Evolutionary conservation across 345 rosid species (phyloP).

Genomic region (Rhodomyrtus tomentosa): DNA sequence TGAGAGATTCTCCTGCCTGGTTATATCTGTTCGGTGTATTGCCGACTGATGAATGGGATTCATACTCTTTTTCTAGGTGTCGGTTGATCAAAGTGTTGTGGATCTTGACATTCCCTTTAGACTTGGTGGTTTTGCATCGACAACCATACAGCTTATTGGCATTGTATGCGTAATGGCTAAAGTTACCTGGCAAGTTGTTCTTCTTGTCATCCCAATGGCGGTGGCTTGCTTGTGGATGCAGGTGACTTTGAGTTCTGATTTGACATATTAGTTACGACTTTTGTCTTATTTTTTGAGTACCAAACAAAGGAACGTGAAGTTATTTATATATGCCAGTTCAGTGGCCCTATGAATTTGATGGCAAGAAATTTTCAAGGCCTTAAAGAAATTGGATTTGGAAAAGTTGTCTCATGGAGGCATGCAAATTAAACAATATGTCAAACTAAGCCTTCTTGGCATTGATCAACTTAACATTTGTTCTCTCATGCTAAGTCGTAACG

Average conservation of each 20-base stretch:
- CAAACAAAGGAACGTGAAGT: not conserved
- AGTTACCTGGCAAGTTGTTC: constrained; percentile 98
- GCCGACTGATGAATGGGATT: not conserved
- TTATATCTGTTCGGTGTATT: not conserved
- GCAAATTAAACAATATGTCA: not conserved
- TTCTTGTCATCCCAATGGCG: constrained; percentile 94
- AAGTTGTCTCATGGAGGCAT: not conserved
- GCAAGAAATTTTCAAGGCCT: not conserved
- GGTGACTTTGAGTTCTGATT: constrained; percentile 26
- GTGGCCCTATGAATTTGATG: not conserved
- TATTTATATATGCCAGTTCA: not conserved
- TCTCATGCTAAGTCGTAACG: not conserved
- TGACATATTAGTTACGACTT: not conserved
- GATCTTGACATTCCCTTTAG: constrained; percentile 99
- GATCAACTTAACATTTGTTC: not conserved
- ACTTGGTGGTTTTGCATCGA: constrained; percentile 99
- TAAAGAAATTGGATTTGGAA: not conserved
- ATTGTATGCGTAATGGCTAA: constrained; percentile 91
- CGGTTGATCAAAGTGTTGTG: constrained; percentile 97
- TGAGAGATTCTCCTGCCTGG: not conserved
- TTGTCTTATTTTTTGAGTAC: not conserved
- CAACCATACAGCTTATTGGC: constrained; percentile 94
- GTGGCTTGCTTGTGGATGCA: constrained; percentile 99
- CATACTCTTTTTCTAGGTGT: constrained; percentile 46
- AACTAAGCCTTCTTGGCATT: not conserved